Base-by-base conservation (phyloP, 2,329 filamentous ascomycete genomes). In the Neurospora sp. region DNA sequence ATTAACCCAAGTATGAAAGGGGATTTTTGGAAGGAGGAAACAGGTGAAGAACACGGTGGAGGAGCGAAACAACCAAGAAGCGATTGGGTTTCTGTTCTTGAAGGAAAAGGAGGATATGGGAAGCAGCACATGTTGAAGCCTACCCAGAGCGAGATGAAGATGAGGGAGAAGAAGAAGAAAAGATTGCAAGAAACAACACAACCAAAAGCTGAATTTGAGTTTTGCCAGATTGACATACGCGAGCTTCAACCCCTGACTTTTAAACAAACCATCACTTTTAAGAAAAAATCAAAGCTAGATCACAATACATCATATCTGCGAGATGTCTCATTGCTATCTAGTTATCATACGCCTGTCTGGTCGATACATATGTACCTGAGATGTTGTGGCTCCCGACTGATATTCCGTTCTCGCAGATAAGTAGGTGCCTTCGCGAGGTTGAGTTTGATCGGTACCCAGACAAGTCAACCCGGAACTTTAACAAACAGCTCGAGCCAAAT, bases 141-240 rank as follows among this genome's bases (percentile, higher is more conserved):
- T 19, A 43, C 28, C 43, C 66, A 62, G 36, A 39, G 36, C 6
- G 19, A 12, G 33, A 69, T 69, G 74, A 71, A 69, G 70, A 68
- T 65, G 41, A 66, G 52, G 43, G 62, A 67, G 67, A 67, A 66
- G 36, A 15, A 43, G 62, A n/a, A 11, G 4, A 6, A 67, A 69
- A 67, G 19, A 52, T 6, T 52, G 46, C 12, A 46, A 11, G 41
- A 41, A 41, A 15, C 19, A 52, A 28, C 46, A 28, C 11, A 28
- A 28, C 46, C 19, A 52, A 52, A 52, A 52, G 11, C 46, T 8
- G 19, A 52, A 52, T 52, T 52, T 28, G 46, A 52, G 19, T 52
- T 52, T 52, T 52, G 15, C 19, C 19, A 52, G 19, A 52, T 28
- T 52, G 46, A 52, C 46, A 52, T 1, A 52, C 19, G 46, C 46